Conservation (phyloP, 441 rosid species). For the Lepidium campestre region DNA sequence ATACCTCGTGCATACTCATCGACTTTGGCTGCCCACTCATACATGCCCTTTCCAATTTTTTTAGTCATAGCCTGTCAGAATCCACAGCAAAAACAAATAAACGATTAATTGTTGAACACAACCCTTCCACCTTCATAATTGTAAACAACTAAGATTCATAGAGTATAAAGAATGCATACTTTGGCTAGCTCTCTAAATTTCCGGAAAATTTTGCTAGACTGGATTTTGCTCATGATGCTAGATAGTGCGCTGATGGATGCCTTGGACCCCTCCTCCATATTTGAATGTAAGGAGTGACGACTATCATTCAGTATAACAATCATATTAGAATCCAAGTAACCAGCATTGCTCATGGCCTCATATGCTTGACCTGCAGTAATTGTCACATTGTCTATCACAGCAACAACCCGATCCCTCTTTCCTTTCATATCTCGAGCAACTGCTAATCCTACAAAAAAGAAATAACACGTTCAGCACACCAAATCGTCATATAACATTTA, state of each 20-base stretch:
- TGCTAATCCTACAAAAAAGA: conserved; percentile 60
- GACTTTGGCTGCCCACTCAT: conserved; percentile 92
- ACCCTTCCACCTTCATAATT: background rate
- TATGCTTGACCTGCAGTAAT: conserved; percentile 89
- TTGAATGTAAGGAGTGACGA: conserved; percentile 70
- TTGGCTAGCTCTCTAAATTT: conserved; percentile 83
- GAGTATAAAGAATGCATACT: conserved; percentile 35
- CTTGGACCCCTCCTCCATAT: conserved; percentile 63
- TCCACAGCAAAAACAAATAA: conserved; percentile 1
- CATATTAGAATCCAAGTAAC: conserved; percentile 85
- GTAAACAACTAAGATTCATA: background rate
- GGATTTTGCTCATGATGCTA: conserved; percentile 77
- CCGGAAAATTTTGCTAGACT: conserved; percentile 81
- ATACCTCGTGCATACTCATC: conserved; percentile 98
- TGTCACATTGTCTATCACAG: conserved; percentile 73
- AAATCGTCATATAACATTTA: background rate
- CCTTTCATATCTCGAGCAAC: conserved; percentile 87
- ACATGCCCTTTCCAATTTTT: conserved; percentile 76
- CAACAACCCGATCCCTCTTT: conserved; percentile 62
- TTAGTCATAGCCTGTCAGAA: conserved; percentile 69
- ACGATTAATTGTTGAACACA: background rate
- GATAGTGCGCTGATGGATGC: conserved; percentile 75
- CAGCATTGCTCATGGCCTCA: conserved; percentile 94
- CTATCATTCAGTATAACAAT: conserved; percentile 85
- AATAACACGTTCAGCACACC: conserved; percentile 3